Conservation (phyloP, 2,329 filamentous ascomycete species). For the Ophiostoma ulmi region DNA sequence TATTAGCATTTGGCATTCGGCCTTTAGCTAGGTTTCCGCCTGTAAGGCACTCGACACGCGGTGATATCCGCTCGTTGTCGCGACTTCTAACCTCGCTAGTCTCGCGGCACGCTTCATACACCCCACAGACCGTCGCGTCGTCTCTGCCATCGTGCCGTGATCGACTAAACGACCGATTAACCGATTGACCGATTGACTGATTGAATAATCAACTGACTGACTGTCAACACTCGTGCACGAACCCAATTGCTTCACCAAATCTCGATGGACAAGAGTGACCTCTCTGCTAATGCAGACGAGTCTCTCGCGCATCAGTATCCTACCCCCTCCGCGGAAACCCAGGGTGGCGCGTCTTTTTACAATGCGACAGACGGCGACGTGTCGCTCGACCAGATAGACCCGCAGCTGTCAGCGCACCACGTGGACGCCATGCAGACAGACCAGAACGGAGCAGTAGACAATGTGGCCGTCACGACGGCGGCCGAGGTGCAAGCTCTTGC, state of each 20-base stretch:
- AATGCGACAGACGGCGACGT: slow-evolving; percentile 32
- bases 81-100: neutral
- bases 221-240: neutral
- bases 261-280: slow-evolving; percentile 34
- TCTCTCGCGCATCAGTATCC: slow-evolving; percentile 42
- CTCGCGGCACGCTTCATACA: neutral
- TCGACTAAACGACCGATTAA: neutral
- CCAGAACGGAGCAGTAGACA: slow-evolving; percentile 12
- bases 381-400: slow-evolving; percentile 32
- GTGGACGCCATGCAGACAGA: slow-evolving; percentile 28
- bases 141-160: neutral
- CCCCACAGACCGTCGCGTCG: neutral
- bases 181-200: no score
- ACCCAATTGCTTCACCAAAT: neutral
- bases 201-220: no score
- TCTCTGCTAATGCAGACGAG: slow-evolving; percentile 35
- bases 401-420: slow-evolving; percentile 28
- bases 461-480: slow-evolving; percentile 20
- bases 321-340: slow-evolving; percentile 42
- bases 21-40: neutral
- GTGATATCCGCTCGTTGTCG: slow-evolving; percentile 1
- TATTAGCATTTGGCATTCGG: neutral
- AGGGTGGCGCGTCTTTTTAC: slow-evolving; percentile 40
- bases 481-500: slow-evolving; percentile 19
- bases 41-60: neutral